A percentile compares a stretch with the other conserved stretches of the same genome.
Conservation (phyloP, 2,329 filamentous ascomycete species). For the Neophaeococcomyces mojaviensis region DNA sequence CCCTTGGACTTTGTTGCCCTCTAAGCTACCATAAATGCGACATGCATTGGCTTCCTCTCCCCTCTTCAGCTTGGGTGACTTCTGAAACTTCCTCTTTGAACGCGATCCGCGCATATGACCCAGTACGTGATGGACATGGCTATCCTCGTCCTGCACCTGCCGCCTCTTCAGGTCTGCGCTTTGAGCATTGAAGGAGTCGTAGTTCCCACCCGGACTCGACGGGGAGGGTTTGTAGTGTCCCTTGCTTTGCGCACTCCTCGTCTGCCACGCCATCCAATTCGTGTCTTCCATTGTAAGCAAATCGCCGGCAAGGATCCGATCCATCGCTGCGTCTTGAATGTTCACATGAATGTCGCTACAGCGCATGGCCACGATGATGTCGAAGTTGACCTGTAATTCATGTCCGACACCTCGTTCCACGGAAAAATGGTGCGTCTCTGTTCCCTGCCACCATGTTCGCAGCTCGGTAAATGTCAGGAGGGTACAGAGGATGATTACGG, state of each 20-base stretch:
- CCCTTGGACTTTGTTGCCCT: conserved; percentile 93
- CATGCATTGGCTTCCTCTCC: conserved; percentile 63
- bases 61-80: conserved; percentile 61
- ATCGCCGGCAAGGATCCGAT: conserved; percentile 76
- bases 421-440: conserved; percentile 80
- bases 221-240: conserved; percentile 4
- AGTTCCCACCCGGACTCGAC: conserved; percentile 11
- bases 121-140: conserved; percentile 88
- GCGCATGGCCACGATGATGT: conserved; percentile 83
- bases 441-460: conserved; percentile 72
- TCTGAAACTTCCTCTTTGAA: conserved; percentile 52
- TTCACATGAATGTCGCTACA: conserved; percentile 90
- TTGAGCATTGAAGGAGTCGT: conserved; percentile 50
- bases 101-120: conserved; percentile 62
- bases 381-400: conserved; percentile 86
- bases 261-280: conserved; percentile 73
- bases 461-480: conserved; percentile 73
- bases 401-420: conserved; percentile 88
- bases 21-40: conserved; percentile 79
- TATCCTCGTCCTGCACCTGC: conserved; percentile 54
- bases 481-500: conserved; percentile 66
- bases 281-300: conserved; percentile 70
- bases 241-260: conserved; percentile 36
- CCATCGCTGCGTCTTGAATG: conserved; percentile 89
- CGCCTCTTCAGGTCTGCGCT: conserved; percentile 47